Percentiles rank a stretch among this genome's conserved stretches.
These are phyloP conservation scores for Stephanodiscus triporus DNA, from an alignment of 108 stramenopile genomes.

Conservation along the genomic window DNA sequence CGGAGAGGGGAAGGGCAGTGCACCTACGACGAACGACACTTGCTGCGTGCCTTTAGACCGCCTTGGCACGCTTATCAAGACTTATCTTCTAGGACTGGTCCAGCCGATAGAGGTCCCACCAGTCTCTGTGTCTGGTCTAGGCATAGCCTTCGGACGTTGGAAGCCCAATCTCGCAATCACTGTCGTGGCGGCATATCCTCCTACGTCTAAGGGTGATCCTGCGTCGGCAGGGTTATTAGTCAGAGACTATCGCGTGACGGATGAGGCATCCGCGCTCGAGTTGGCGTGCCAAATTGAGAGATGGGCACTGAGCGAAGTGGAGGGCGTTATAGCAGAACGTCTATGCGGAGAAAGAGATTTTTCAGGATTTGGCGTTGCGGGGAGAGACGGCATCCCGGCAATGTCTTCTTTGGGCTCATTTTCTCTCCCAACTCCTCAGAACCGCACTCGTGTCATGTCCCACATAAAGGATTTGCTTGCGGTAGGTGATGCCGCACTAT, in stretches of 20 bases:
- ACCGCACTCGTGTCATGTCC: constrained; percentile 37
- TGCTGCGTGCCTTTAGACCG: constrained; percentile 71
- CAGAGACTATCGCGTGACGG: constrained; percentile 68
- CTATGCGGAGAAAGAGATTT: constrained; percentile 41
- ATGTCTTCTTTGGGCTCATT: constrained; percentile 30
- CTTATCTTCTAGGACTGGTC: constrained; percentile 63
- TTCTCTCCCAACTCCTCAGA: constrained; percentile 1
- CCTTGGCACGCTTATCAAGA: constrained; percentile 61
- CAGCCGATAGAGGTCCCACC: constrained; percentile 66
- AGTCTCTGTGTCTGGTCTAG: constrained; percentile 47
- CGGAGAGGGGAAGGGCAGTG: constrained; percentile 15
- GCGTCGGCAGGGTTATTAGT: constrained; percentile 67
- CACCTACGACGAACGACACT: constrained; percentile 2
- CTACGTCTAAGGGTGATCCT: constrained; percentile 48
- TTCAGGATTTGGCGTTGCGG: constrained; percentile 32
- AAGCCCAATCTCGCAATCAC: constrained; percentile 67
- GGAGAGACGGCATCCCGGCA: neutral
- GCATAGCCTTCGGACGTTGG: constrained; percentile 55
- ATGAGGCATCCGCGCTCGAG: constrained; percentile 53
- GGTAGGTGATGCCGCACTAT: constrained; percentile 74
- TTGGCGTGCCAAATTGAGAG: constrained; percentile 58
- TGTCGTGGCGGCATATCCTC: constrained; percentile 79
- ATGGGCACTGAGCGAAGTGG: constrained; percentile 77
- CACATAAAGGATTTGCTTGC: constrained; percentile 73
- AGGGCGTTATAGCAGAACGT: constrained; percentile 69